phyloP scores from a whole-genome alignment of 176 grass and related monocot genomes.

The Echinochloa phyllopogon region DNA sequence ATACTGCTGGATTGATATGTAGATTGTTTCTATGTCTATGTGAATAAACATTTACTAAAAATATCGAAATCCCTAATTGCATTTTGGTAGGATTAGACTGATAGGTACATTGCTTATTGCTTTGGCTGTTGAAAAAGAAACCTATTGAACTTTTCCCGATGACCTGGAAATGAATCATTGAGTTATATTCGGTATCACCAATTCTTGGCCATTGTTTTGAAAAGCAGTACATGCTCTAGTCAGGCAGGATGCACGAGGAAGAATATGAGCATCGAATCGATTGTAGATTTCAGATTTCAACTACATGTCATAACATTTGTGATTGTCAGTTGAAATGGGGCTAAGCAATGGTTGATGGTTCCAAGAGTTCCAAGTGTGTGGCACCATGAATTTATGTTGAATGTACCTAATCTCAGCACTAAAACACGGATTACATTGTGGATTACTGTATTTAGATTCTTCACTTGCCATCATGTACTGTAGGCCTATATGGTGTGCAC shows the following conservation, averaged over 20 bases:
- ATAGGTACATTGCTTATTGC: conserved; percentile 26
- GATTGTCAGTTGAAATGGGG: neutral
- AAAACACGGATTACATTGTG: neutral
- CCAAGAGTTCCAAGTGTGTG: neutral
- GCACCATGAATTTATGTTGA: neutral
- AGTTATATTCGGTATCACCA: conserved; percentile 10
- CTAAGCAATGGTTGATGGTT: neutral
- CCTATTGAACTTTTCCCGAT: neutral
- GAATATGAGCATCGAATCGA: neutral
- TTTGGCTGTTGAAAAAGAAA: conserved; percentile 13
- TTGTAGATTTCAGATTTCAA: neutral
- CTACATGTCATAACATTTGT: neutral
- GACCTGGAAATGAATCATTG: neutral
- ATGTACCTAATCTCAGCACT: neutral
- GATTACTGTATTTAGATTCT: conserved; percentile 20
- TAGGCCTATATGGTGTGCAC: neutral
- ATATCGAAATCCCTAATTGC: conserved; percentile 5
- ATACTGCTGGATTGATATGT: neutral
- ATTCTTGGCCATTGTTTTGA: conserved; percentile 1
- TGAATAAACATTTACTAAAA: neutral
- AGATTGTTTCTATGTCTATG: conserved; percentile 16
- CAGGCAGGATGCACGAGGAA: neutral
- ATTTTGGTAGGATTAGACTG: conserved; percentile 20
- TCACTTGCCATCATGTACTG: neutral
- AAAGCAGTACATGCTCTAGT: neutral